Base-by-base conservation (phyloP, 2,329 filamentous ascomycete genomes). In the Neofusicoccum parvum region DNA sequence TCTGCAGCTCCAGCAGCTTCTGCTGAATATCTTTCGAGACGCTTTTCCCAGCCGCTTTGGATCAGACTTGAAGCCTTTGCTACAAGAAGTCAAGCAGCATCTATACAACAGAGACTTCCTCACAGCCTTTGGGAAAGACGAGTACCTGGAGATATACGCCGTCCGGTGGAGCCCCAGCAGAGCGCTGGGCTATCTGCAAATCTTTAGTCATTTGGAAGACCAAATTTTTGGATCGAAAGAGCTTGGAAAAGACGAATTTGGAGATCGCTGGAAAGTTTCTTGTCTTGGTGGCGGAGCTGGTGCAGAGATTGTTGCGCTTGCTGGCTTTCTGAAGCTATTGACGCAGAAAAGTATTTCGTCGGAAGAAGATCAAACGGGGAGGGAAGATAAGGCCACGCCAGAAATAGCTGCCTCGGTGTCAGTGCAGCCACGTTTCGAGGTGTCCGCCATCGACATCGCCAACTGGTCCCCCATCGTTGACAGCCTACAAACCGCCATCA, bases 151-250 rank as follows among this genome's bases (percentile, higher is more conserved):
- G 67, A 91, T 90, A 10, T 99, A 99, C 80, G 92, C 92, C 9
- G 87, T 92, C 63, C 83, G 95, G 71, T 99, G 94, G 94, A 97
- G 93, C 77, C 92, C 94, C 1, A 90, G 91, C 62, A 85, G 95
- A 62, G 91, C 93, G 0, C 80, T 98, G 62, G 92, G 90, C 68
- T 98, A 98, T 78, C 82, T 87, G n/a, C 81, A 84, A n/a, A 74
- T 89, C 15, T 82, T 89, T 27, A 73, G 71, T 67, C 68, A 78
- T 72, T 64, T 80, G 69, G 70, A 70, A 48, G 69, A 74, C 9
- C 67, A 72, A 53, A 45, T 56, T 67, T 5, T 64, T 63, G 12
- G 41, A 34, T 15, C 45, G 0, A 37, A 67, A 49, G 50, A 51
- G 23, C 14, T 14, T 15, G 62, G 32, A 12, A 45, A 34, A 15